Evolutionary conservation across 2,329 filamentous ascomycete species (phyloP).

Genomic region (Penicillium sp.): DNA sequence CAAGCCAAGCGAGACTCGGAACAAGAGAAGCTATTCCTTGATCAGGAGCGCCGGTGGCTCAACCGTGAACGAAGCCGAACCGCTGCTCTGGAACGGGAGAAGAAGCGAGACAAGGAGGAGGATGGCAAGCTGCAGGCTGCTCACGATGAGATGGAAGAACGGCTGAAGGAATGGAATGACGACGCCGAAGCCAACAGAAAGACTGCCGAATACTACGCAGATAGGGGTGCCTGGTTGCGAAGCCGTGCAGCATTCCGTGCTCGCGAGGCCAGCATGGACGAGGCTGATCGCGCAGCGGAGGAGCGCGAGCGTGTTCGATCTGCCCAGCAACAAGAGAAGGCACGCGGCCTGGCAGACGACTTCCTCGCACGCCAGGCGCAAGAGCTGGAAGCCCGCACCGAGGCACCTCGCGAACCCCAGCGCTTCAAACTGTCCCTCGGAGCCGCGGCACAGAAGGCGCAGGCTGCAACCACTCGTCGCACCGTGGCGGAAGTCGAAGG

Average conservation of each 20-base stretch:
- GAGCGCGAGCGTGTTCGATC: constrained; percentile 69
- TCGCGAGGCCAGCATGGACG: constrained; percentile 73
- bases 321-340: constrained; percentile 70
- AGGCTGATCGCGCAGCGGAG: constrained; percentile 76
- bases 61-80: constrained; percentile 82
- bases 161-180: constrained; percentile 82
- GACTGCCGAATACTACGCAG: constrained; percentile 77
- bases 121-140: constrained; percentile 62
- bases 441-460: constrained; percentile 74
- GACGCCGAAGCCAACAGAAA: constrained; percentile 74
- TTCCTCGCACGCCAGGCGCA: constrained; percentile 83
- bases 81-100: constrained; percentile 81
- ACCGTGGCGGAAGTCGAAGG: constrained; percentile 93
- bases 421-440: constrained; percentile 92
- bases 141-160: constrained; percentile 66
- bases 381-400: constrained; percentile 59
- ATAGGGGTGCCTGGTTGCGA: constrained; percentile 79
- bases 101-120: constrained; percentile 74
- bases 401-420: constrained; percentile 57
- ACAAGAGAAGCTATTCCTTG: constrained; percentile 73
- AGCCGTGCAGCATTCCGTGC: constrained; percentile 71
- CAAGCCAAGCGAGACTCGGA: constrained; percentile 70
- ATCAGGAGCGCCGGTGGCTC: constrained; percentile 85
- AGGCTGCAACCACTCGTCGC: constrained; percentile 60
- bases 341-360: constrained; percentile 79